Base-by-base conservation (phyloP, 768 basidiomycete species). In the Leccinum pellstonianum region DNA sequence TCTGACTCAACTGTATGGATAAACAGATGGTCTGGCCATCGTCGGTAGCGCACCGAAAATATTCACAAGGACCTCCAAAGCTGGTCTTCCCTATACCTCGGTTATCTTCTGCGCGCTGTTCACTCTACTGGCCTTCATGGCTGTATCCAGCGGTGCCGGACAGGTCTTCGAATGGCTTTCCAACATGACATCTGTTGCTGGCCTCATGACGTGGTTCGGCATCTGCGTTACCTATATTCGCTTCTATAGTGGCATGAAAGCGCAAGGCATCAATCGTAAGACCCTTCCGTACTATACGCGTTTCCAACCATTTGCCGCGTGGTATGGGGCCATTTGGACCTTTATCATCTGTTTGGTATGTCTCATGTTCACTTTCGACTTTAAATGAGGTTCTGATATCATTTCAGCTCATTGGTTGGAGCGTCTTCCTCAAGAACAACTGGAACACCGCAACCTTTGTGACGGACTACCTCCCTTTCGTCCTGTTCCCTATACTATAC, bases 161-260 rank as follows among this genome's bases (percentile, higher is more conserved):
- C 78, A 70, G 27, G 93, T 93, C 35, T 97, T 97, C 68, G 69
- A 68, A 29, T 95, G 90, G 90, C 88, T 95, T 65, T 72, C 86
- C 43, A 89, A 88, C 73, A 86, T 91, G 86, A 88, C 90, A 8
- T 62, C 91, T 47, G 73, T 83, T 48, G 77, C 81, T 29, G 86
- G 86, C n/a, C 77, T 94, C 29, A 80, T 91, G 78, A 88, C 89
- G 5, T 94, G 92, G 92, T 85, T 86, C 62, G 87, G 85, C 53
- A 93, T 94, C 68, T 80, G 77, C 57, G 41, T 92, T 52, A 88
- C 88, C 15, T 93, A 91, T 69, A 62, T 91, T 56, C 88, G 95
- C 51, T 98, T 98, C 81, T 81, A 93, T 73, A 72, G 80, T n/a
- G 96, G 94, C 59, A 68, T 90, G 76, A 87, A 88, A 70, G 84